These are phyloP conservation scores for Passiflora organensis DNA, from an alignment of 345 rosid species.

Conservation along the genomic window DNA sequence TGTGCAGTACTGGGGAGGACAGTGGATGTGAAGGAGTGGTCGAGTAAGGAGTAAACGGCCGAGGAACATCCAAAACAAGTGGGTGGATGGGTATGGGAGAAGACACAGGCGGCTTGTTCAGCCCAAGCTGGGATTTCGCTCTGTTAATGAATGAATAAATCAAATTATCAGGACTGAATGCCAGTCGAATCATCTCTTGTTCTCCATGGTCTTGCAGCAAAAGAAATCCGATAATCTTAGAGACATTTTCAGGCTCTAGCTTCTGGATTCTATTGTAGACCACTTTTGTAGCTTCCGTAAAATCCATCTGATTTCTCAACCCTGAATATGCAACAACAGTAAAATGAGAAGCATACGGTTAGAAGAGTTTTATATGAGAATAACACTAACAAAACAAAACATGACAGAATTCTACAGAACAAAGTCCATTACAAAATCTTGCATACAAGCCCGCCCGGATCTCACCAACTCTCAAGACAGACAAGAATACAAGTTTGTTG, in stretches of 20 bases:
- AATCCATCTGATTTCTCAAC: constrained; percentile 49
- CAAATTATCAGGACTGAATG: constrained; percentile 65
- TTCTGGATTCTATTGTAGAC: constrained; percentile 76
- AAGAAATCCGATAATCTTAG: constrained; percentile 79
- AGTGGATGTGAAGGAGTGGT: constrained; percentile 20
- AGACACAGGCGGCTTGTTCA: constrained; percentile 17
- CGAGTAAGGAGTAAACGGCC: constrained; percentile 36
- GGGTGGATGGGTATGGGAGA: constrained; percentile 14
- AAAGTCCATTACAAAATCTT: background rate
- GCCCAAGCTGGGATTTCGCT: constrained; percentile 60
- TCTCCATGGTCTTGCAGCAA: constrained; percentile 69
- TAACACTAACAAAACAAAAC: too few species aligned
- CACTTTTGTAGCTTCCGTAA: constrained; percentile 65
- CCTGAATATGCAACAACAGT: constrained; percentile 26
- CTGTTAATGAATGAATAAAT: constrained; percentile 52
- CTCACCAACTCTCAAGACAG: background rate
- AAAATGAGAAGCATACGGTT: background rate
- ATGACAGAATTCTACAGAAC: too few species aligned
- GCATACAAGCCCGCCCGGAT: background rate
- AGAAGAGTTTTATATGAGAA: background rate
- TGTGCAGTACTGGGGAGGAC: constrained; percentile 38
- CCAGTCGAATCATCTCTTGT: constrained; percentile 79
- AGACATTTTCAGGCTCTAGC: constrained; percentile 76
- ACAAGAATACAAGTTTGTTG: too few species aligned
- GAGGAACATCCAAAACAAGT: constrained; percentile 30